Conservation (phyloP, 768 basidiomycete genomes). For the Calocera cornea region DNA sequence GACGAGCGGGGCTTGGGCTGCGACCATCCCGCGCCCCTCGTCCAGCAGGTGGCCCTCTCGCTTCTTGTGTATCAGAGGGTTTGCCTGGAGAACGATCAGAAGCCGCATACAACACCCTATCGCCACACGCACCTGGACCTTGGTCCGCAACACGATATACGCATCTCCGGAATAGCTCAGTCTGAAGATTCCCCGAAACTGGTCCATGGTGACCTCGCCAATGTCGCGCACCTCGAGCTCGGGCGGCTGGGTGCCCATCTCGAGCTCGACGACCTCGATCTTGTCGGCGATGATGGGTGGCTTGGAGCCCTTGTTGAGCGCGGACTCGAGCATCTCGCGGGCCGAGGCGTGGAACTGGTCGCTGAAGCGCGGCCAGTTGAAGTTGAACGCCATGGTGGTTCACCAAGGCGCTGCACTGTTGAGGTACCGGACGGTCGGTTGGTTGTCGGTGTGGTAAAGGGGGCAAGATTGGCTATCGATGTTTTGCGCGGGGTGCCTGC, state of each 20-base stretch:
- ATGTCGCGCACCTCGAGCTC: conserved; percentile 96
- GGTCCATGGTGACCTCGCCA: conserved; percentile 87
- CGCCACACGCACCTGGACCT: conserved; percentile 60
- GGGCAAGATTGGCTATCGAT: not conserved
- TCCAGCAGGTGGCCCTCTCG: conserved; percentile 79
- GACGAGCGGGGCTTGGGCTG: conserved; percentile 86
- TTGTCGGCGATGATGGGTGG: conserved; percentile 94
- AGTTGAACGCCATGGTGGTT: conserved; percentile 34
- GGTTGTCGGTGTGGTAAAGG: not conserved
- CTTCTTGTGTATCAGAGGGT: conserved; percentile 85
- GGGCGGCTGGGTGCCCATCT: conserved; percentile 98
- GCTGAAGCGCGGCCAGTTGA: conserved; percentile 94
- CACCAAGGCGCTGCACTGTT: not conserved
- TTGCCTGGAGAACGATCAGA: conserved; percentile 45
- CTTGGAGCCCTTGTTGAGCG: conserved; percentile 92
- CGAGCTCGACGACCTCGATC: conserved; percentile 96
- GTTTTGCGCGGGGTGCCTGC: not conserved
- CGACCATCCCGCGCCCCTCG: conserved; percentile 75
- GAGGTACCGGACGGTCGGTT: too few relatives aligned
- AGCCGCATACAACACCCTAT: conserved; percentile 4
- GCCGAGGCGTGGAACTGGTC: conserved; percentile 95
- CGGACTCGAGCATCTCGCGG: conserved; percentile 90
- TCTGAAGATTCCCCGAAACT: conserved; percentile 93
- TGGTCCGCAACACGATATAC: conserved; percentile 69
- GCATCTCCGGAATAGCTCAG: conserved; percentile 92